Percentiles rank a stretch among this genome's conserved stretches.
Evolutionary conservation across 768 basidiomycete genomes (phyloP).

Genomic region (Scleroderma bovista): DNA sequence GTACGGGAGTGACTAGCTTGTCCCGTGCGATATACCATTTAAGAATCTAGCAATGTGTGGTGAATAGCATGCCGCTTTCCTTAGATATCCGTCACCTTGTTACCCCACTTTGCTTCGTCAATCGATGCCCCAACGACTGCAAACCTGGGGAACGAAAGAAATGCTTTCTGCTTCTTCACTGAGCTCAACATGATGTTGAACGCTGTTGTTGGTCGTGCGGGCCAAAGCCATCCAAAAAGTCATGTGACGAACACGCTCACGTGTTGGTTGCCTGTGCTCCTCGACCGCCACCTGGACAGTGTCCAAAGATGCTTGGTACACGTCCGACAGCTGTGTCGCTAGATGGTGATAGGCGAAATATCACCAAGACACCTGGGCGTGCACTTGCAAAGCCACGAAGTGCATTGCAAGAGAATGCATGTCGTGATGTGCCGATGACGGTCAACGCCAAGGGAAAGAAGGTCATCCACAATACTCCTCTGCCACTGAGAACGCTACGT

Average conservation of each 20-base stretch:
- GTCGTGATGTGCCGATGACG: conserved; percentile 34
- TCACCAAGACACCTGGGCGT: conserved; percentile 54
- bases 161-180: conserved; percentile 44
- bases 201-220: not conserved
- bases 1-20: conserved; percentile 64
- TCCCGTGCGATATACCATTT: conserved; percentile 67
- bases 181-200: conserved; percentile 19
- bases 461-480: conserved; percentile 31
- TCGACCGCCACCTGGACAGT: too few species aligned
- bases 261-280: too few species aligned
- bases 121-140: conserved; percentile 84
- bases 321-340: conserved; percentile 22
- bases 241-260: not conserved
- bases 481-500: conserved; percentile 27
- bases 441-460: conserved; percentile 45
- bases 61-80: not conserved
- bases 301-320: conserved; percentile 20
- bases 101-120: conserved; percentile 73
- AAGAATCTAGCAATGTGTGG: conserved; percentile 46
- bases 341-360: conserved; percentile 17
- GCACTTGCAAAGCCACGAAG: conserved; percentile 33
- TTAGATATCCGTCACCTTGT: conserved; percentile 41
- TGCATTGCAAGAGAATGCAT: conserved; percentile 46
- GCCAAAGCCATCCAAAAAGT: not conserved
- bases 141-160: conserved; percentile 57